Evolutionary conservation across 2,329 filamentous ascomycete genomes (phyloP), one percentile per base, ranked within the genome.

Genomic region (Aspergillus persii): DNA sequence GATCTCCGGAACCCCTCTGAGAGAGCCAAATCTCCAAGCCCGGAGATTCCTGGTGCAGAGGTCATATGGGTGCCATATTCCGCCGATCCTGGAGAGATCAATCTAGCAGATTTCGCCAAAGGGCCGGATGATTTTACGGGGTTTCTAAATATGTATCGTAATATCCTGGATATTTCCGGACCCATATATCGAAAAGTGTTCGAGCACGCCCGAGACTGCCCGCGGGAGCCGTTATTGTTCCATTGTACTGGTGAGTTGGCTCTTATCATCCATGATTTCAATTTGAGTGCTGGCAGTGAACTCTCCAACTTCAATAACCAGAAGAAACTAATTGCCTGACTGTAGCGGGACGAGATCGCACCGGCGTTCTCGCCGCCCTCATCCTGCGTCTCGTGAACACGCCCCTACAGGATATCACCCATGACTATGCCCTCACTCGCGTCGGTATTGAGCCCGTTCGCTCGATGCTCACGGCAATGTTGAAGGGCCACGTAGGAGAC

Each of bases 291-390:
- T 18, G 23, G 8, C 11, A 3, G 27, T 12, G 15, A n/a, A 39
- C 49, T 6, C 30, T 53, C 31, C 41, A 8, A 26, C 39, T 41
- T 23, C 9, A n/a, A 29, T 30, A 12, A 44, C 26, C 18, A 23
- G 18, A 41, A 41, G 36, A 41, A 5, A 15, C 7, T 41, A 41
- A 18, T 54, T 18, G 3, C 18, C 8, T 15, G 18, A 11, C 9
- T 11, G 88, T 85, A 3, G 89, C 89, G 0, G 90, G 90, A n/a
- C 93, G 92, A 75, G 90, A 93, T 71, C 82, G 90, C 31, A 92
- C 90, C 0, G 90, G 90, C 2, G 82, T 92, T 3, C 74, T 92
- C n/a, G 84, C 86, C 36, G 89, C 88, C 3, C 68, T 93, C 18
- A 74, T 93, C 2, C 79, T 91, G 26, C 77, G 83, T 27, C 80